Base-by-base conservation (phyloP, 2,329 filamentous ascomycete species). In the Colletotrichum somersetense region DNA sequence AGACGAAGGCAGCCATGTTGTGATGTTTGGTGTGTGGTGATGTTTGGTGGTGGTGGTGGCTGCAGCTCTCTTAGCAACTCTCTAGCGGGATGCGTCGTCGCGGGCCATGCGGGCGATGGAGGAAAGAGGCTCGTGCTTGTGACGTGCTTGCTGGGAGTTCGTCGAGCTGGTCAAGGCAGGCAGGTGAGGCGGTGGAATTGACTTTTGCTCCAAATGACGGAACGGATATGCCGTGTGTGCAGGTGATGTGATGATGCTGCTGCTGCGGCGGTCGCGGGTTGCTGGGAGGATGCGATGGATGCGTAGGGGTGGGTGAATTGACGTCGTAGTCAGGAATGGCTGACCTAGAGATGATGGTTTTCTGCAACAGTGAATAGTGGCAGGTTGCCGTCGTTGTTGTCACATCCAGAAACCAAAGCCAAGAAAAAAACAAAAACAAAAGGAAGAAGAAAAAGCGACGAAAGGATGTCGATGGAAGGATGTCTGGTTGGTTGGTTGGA, bases 1-100 rank as follows among this genome's bases (percentile, higher is more conserved):
- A 85, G 75, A 88, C 26, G 26, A 72, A 72, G 35, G 56, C 59
- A 42, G 71, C 62, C 74, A 75, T 75, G 26, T 30, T 23, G 40
- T 56, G 26, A 40, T n/a, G 30, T 33, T 30, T 33, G 26, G 42
- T 40, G 38, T 53, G 46, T 63, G 53, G 53, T 44, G n/a, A n/a
- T n/a, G n/a, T n/a, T n/a, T n/a, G 65, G 40, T 35, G 58, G 44
- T 59, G 10, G 38, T 50, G 18, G 59, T 63, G 33, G 53, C 35
- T 62, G 26, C 50, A 67, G 61, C 64, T 71, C 64, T 67, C 26
- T 20, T 20, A 46, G 44, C 44, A n/a, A 33, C 30, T 62, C 20
- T 62, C 33, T 52, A 63, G 30, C n/a, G 58, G 57, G 38, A 63
- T 46, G 65, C 44, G 65, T 52, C 33, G 57, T 71, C 57, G 65